These are phyloP conservation scores for Pyrenula aspistea DNA, from an alignment of 495 filamentous ascomycete species.

Conservation along the genomic window DNA sequence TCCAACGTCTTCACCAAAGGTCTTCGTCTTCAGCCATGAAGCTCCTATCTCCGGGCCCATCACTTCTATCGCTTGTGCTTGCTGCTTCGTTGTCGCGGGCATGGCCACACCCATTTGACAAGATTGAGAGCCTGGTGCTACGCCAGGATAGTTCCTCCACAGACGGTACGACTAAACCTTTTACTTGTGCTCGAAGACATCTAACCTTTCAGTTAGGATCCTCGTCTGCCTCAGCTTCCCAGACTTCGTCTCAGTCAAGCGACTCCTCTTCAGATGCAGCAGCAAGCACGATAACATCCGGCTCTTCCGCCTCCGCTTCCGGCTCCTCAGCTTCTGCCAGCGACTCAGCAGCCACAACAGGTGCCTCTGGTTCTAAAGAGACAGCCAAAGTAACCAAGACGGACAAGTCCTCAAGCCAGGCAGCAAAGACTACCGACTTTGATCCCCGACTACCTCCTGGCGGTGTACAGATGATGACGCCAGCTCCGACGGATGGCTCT, in stretches of 20 bases:
- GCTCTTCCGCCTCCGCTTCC: not conserved
- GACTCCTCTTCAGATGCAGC: not conserved
- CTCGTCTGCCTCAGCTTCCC: not conserved
- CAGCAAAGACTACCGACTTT: conserved; percentile 33
- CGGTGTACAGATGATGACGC: conserved; percentile 72
- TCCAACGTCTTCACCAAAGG: too few species aligned
- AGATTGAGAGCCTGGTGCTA: not conserved
- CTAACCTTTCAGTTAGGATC: too few species aligned
- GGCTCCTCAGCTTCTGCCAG: not conserved
- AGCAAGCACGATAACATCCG: not conserved
- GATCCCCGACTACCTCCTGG: conserved; percentile 54
- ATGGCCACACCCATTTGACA: not conserved
- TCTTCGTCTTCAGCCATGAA: not conserved
- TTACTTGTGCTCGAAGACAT: too few species aligned
- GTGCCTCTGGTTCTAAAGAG: not conserved
- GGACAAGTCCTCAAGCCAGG: conserved; percentile 12
- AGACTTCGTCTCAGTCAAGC: not conserved
- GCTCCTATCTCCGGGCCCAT: not conserved
- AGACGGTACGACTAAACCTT: not conserved
- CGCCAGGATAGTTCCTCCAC: not conserved
- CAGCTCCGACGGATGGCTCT: conserved; percentile 39
- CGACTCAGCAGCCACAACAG: not conserved
- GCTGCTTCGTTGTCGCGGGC: not conserved
- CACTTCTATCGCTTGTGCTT: not conserved
- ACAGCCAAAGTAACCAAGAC: conserved; percentile 6